Evolutionary conservation across 305 asterid species (phyloP), one percentile per base, ranked within the genome.

Genomic region (Nicotiana rustica): DNA sequence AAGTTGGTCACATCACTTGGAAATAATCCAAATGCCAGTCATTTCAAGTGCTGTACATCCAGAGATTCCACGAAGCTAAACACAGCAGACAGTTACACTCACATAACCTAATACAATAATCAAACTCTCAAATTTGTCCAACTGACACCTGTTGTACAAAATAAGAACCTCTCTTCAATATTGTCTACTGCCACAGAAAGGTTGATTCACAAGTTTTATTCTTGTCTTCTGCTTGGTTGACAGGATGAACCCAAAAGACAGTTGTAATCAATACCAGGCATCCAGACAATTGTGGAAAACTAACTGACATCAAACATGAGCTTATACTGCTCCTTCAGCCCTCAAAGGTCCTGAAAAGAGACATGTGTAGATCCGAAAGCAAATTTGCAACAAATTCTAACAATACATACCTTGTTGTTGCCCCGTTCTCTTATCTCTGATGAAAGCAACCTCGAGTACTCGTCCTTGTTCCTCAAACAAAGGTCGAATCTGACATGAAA

Each of bases 401-500:
- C 77, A 69, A 73, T 67, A 88, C 96, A 87, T 90, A 96, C 99
- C 99, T 96, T 96, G 99, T 81, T 93, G 99, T 81, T 89, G 95
- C 67, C 98, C 99, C 64, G 98, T 94, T 87, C 94, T 92, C 92
- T 91, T 96, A 87, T 96, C 98, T 91, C 89, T 94, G 85, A 96
- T 96, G 88, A 94, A 84, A 86, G 98, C 99, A 86, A 96, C 98
- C 90, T 96, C 99, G 80, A 96, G 78, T 83, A 96, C 98, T 25
- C 59, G 86, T 73, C 99, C 99, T 76, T 96, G 97, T 78, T 92
- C 89, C 77, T 92, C 98, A 88, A 96, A 96, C 84, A 88, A 82
- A 75, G 97, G 99, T 79, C 94, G 98, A 70, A 96, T 90, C 99
- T 96, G 87, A 82, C 84, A 90, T 83, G 83, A 91, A 61, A 57